Evolutionary conservation across 176 grass and related monocot genomes (phyloP), one percentile per base, ranked within the genome.

Genomic region (Paspalum vaginatum): DNA sequence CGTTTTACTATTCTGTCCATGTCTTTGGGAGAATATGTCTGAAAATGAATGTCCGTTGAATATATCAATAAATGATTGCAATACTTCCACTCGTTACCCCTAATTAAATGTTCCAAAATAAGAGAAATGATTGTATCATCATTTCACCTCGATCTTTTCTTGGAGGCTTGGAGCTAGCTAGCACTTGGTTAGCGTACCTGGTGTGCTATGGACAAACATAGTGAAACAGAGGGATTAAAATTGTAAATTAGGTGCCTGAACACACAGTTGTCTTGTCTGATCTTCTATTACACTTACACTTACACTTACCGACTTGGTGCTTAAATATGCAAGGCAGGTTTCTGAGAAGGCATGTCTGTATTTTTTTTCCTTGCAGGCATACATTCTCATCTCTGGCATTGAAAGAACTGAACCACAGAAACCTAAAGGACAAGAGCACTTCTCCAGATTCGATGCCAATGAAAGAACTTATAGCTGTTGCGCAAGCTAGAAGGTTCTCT

Each of bases 391-490:
- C 78, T 76, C 47, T 78, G 57, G 79, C 81, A 70, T 80, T 82
- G 51, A 84, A 90, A 83, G 91, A 94, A 85, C 68, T 81, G 41
- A 92, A 73, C 61, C 68, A 63, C 39, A 94, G 66, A 85, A 86
- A 87, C 67, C 60, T 83, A 24, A 89, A 90, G 88, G 92, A 90
- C 67, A 91, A 68, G 80, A 81, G 78, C 72, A 91, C 83, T 8
- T 98, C 88, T 85, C 88, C 95, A 75, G 91, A 97, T 84, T 90
- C 87, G 66, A 92, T 87, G 62, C 91, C 89, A 39, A 85, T 98
- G 88, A 98, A 98, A 91, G 78, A 90, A 70, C 89, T 95, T 68
- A 93, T 98, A 79, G 95, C 92, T 88, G 90, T 91, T 67, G 92
- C 96, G 21, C 92, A 93, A 72, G 90, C 90, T 75, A 93, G 86